Evolutionary conservation across 2,329 filamentous ascomycete species (phyloP), one percentile per base, ranked within the genome.

Genomic region (Xylariaceae sp.): DNA sequence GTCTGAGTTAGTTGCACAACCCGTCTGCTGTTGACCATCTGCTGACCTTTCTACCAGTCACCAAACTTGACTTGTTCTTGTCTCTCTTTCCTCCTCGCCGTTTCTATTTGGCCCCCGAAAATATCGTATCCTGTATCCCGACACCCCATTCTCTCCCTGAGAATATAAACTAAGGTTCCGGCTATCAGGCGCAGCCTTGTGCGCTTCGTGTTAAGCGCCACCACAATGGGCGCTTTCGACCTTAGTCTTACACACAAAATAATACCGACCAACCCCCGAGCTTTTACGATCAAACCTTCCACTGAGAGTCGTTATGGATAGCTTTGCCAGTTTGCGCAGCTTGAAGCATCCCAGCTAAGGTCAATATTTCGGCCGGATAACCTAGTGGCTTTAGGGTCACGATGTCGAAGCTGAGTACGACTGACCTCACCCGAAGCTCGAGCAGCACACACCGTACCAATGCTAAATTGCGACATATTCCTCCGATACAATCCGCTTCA

Each of bases 1-100:
- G 45, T 34, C n/a, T 54, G 47, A 56, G 48, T 50, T 14, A n/a
- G 60, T 56, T 28, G 31, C 56, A 62, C 60, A 23, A 39, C 56
- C 21, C 6, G 8, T 36, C 24, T 12, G 24, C 34, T 48, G 24
- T 49, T 45, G 47, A 54, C 48, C 50, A 52, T 56, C 60, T 36
- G 48, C 60, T 62, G 45, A 56, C 53, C 31, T 33, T 41, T 21
- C 45, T 2, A 39, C 44, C 33, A 50, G 51, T 36, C 16, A 16
- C 17, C 36, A 19, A n/a, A n/a, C 26, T 24, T 47, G 33, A 33
- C 36, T 43, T 19, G n/a, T 23, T 34, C n/a, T 16, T 29, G n/a
- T 19, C 28, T 39, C 45, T 49, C 53, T 51, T 28, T 44, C 26
- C 23, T n/a, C n/a, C 16, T 39, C 37, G 21, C 36, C 29, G 40